Conservation (phyloP, 192 early-diverging fungal genomes). For the Backusella macrospora region DNA sequence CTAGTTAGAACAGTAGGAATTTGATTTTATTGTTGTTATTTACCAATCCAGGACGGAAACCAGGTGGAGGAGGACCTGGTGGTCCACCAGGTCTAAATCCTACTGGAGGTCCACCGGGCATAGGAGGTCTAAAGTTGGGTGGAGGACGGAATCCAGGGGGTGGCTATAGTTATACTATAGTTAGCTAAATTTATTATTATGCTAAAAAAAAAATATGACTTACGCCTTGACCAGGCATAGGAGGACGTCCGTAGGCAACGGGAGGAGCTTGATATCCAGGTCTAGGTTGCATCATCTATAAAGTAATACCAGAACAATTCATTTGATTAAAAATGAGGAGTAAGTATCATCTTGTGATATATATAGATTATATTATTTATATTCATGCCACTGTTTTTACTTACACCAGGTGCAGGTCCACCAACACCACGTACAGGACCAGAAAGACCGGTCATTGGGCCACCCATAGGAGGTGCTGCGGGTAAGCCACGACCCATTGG, state of each 20-base stretch:
- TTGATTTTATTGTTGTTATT: background rate
- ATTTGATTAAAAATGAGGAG: background rate
- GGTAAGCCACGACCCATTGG: conserved; percentile 75
- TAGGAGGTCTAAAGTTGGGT: conserved; percentile 54
- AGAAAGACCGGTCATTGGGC: conserved; percentile 64
- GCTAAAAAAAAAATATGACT: conserved; percentile 26
- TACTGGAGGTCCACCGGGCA: conserved; percentile 61
- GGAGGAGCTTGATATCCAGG: conserved; percentile 71
- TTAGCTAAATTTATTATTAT: conserved; percentile 8
- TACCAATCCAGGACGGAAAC: conserved; percentile 51
- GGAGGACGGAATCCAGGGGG: conserved; percentile 68
- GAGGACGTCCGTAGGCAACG: conserved; percentile 74
- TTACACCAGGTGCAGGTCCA: conserved; percentile 79
- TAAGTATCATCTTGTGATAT: background rate
- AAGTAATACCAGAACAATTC: background rate
- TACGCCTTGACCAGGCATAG: conserved; percentile 60
- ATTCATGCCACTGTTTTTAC: background rate
- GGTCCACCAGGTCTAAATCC: conserved; percentile 58
- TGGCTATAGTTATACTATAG: conserved; percentile 59
- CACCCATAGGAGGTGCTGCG: conserved; percentile 45
- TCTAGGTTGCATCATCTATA: conserved; percentile 82
- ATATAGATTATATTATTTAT: background rate
- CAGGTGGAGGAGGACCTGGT: conserved; percentile 55
- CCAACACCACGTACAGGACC: conserved; percentile 96
- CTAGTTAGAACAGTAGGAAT: background rate